These are phyloP conservation scores for thale cress (Arabidopsis thaliana) DNA, from an alignment of 345 rosid species.

Conservation along the genomic window DNA sequence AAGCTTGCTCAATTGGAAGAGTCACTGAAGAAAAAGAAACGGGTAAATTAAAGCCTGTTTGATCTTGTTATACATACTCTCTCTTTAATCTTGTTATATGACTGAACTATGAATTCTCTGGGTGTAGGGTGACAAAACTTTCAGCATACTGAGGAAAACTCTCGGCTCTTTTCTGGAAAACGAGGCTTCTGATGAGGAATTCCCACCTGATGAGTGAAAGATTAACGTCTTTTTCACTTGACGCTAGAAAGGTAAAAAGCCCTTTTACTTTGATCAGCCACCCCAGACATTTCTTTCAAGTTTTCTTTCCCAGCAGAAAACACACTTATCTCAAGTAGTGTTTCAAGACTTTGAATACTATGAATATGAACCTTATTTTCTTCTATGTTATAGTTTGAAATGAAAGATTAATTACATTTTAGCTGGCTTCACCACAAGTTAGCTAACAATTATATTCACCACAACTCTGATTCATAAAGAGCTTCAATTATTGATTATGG, in stretches of 20 bases:
- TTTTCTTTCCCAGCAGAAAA: conserved; percentile 2
- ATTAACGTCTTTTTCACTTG: not conserved
- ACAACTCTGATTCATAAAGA: not conserved
- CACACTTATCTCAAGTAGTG: not conserved
- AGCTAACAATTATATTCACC: not conserved
- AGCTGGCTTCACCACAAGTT: not conserved
- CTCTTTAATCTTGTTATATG: not conserved
- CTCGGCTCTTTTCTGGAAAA: conserved; percentile 69
- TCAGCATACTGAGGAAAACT: conserved; percentile 78
- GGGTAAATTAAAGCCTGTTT: conserved; percentile 44
- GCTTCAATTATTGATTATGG: not conserved
- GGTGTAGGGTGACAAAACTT: conserved; percentile 72
- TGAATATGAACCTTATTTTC: not conserved
- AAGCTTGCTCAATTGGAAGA: conserved; percentile 64
- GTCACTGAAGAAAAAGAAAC: conserved; percentile 72
- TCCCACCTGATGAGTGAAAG: conserved; percentile 63
- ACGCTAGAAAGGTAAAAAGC: not conserved
- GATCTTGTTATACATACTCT: not conserved
- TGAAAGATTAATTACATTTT: not conserved
- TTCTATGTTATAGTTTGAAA: conserved; percentile 18
- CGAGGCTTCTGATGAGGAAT: conserved; percentile 72
- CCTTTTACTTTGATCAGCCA: conserved; percentile 18
- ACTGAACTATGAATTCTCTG: not conserved
- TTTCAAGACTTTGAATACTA: conserved; percentile 10
- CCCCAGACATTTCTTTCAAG: not conserved